These are phyloP conservation scores for Pseudocercospora pini-densiflorae DNA, from an alignment of 2,329 filamentous ascomycete genomes.

Conservation along the genomic window DNA sequence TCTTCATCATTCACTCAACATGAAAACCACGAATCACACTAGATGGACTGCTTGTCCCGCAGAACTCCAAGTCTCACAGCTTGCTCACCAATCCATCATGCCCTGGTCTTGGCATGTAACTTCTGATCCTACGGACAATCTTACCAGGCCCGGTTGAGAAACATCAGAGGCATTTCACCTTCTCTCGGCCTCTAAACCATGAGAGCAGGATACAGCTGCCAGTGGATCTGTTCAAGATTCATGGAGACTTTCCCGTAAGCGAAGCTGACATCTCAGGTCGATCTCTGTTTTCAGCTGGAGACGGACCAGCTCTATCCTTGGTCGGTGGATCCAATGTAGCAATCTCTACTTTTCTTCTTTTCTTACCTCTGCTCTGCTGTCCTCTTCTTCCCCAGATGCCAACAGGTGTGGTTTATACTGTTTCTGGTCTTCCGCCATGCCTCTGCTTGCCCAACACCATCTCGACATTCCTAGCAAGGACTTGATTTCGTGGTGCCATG, in stretches of 20 bases:
- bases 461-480: background rate
- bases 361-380: background rate
- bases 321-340: no score
- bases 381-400: no score
- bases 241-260: no score
- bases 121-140: background rate
- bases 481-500: background rate
- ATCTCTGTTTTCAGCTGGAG: no score
- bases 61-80: no score
- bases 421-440: background rate
- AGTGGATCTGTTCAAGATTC: no score
- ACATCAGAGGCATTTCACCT: background rate
- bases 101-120: conserved; percentile 3
- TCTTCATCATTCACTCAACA: background rate
- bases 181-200: background rate
- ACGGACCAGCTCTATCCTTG: no score
- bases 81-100: background rate
- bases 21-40: no score
- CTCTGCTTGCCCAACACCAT: background rate
- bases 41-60: no score
- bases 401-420: background rate
- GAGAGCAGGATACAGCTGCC: no score
- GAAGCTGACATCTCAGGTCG: no score
- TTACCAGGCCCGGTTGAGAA: background rate
- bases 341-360: background rate